Evolutionary conservation across 2,329 filamentous ascomycete genomes (phyloP), one percentile per base, ranked within the genome.

Genomic region (Penicillium italicum): DNA sequence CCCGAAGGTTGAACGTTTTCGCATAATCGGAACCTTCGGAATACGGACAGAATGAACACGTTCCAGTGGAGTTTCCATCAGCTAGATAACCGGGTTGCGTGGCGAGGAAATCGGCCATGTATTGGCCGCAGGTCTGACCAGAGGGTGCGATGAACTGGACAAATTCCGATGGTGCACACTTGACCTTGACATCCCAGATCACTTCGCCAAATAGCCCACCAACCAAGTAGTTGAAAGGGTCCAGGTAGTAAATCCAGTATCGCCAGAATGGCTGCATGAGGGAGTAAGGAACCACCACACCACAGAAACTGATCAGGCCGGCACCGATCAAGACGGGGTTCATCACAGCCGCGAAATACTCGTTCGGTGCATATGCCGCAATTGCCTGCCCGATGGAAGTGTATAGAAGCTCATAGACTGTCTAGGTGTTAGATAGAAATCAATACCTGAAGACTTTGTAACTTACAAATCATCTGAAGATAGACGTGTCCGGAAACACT

Each of bases 291-390:
- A 73, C 71, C 1, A 77, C 65, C 7, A 75, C 72, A 24, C 74
- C 73, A 43, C 71, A 73, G 62, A 76, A 76, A 56, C 66, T 68
- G 53, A 76, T 58, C 59, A 77, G 58, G 2, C 68, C 74, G 1
- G 73, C 71, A 6, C 80, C 77, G 53, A 86, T 72, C 11, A 85
- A 50, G 0, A 86, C 66, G 0, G 82, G 82, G 59, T 85, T 85
- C 57, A 79, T 77, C 5, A 86, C 75, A 0, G 81, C 75, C 0
- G 84, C 84, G 42, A 85, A 85, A 11, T 84, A 79, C 33, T 79
- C 82, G 58, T 84, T 85, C 0, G 84, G 84, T 0, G 83, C 80
- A 57, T 85, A 86, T 1, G 84, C 83, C 0, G 83, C 82, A n/a
- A 86, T 75, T 2, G 68, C 70, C 55, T 77, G 75, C 1, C 76